Evolutionary conservation across 352 stramenopile genomes (phyloP).

Genomic region (Globisporangium yorkense): DNA sequence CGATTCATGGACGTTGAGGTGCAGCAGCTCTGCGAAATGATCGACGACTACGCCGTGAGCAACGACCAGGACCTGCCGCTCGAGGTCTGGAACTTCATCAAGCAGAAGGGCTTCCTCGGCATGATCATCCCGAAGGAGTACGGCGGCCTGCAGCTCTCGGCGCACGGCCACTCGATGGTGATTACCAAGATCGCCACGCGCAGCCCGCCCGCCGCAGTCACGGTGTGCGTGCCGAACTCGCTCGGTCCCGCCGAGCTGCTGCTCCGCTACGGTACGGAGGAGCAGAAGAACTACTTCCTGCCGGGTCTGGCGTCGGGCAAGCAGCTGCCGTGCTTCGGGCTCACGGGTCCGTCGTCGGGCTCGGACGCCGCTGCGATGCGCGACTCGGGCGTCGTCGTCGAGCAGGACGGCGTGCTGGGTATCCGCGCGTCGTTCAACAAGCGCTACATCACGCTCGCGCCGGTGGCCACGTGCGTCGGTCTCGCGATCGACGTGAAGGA

Average conservation of each 20-base stretch:
- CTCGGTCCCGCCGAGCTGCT: slow-evolving; percentile 95
- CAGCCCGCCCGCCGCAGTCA: slow-evolving; percentile 88
- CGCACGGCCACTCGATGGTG: slow-evolving; percentile 89
- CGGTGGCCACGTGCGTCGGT: slow-evolving; percentile 95
- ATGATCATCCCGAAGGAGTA: slow-evolving; percentile 99
- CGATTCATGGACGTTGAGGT: slow-evolving; percentile 96
- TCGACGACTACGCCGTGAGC: slow-evolving; percentile 95
- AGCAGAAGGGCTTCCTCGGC: slow-evolving; percentile 94
- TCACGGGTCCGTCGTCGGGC: slow-evolving; percentile 93
- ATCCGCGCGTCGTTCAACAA: slow-evolving; percentile 97
- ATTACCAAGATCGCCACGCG: slow-evolving; percentile 93
- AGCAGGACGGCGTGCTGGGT: slow-evolving; percentile 93
- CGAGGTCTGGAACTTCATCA: slow-evolving; percentile 95
- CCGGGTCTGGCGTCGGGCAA: slow-evolving; percentile 91
- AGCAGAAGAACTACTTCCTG: slow-evolving; percentile 96
- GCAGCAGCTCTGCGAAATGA: slow-evolving; percentile 92
- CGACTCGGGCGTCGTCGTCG: slow-evolving; percentile 91
- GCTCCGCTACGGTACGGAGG: slow-evolving; percentile 93
- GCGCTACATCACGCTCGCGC: slow-evolving; percentile 98
- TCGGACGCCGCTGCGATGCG: slow-evolving; percentile 95
- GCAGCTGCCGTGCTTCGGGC: slow-evolving; percentile 96
- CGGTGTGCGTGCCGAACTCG: slow-evolving; percentile 97
- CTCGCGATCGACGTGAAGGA: slow-evolving; percentile 96
- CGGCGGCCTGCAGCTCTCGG: slow-evolving; percentile 86
- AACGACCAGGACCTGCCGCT: slow-evolving; percentile 89